Conservation (phyloP, 1,284 basidiomycete species). For the Porogramme epimiltina region DNA sequence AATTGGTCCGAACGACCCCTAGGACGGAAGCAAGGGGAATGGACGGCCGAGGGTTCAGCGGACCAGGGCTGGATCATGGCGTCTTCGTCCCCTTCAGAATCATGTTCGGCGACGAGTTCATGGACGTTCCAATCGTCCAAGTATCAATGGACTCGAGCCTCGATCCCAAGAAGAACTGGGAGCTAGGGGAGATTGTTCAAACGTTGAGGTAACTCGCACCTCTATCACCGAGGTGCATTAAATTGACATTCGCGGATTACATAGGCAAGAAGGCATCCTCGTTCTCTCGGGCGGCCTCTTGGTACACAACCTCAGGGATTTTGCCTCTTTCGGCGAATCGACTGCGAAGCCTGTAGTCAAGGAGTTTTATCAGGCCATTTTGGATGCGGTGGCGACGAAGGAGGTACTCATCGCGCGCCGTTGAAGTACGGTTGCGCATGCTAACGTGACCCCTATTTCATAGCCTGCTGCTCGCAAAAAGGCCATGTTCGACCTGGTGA, state of each 20-base stretch:
- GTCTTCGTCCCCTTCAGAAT: constrained; percentile 76
- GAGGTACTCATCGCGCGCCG: constrained; percentile 36
- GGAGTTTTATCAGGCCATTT: constrained; percentile 60
- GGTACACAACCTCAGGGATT: constrained; percentile 67
- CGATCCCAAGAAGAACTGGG: constrained; percentile 65
- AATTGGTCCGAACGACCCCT: constrained; percentile 51
- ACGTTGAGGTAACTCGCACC: constrained; percentile 47
- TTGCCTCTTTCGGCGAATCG: constrained; percentile 50
- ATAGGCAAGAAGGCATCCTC: constrained; percentile 62
- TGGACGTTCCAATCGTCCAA: constrained; percentile 64
- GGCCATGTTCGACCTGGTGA: constrained; percentile 50
- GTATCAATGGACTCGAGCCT: constrained; percentile 69
- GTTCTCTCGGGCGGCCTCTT: constrained; percentile 72
- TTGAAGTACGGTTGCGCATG: neutral
- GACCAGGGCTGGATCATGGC: constrained; percentile 68
- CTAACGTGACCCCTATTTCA: constrained; percentile 9
- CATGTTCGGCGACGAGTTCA: constrained; percentile 72
- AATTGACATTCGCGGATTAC: constrained; percentile 2
- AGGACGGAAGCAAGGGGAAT: constrained; percentile 57
- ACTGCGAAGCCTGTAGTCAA: constrained; percentile 50
- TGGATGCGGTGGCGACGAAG: constrained; percentile 50
- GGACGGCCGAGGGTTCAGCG: constrained; percentile 68
- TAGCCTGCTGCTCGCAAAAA: constrained; percentile 44
- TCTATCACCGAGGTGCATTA: constrained; percentile 4
- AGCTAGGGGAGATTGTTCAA: constrained; percentile 61